Base-by-base conservation (phyloP, 768 basidiomycete species). In the Boletus vermiculosoides region DNA sequence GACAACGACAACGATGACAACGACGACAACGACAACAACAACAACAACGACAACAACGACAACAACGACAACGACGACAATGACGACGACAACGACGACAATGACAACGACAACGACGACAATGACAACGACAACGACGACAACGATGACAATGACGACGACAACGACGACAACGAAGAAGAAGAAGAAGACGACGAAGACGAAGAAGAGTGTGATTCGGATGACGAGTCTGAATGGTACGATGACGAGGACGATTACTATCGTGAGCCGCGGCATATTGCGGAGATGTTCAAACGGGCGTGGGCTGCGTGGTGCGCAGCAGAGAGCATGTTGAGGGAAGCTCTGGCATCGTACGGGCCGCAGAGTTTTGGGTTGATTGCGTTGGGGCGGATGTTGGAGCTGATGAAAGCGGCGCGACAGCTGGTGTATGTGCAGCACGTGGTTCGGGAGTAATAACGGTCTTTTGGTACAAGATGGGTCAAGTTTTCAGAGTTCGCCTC, bases 361-460 rank as follows among this genome's bases (percentile, higher is more conserved):
- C 73, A 74, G 57, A 78, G 77, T 59, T 81, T 80, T 48, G 79
- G 80, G 11, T 55, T 78, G 54, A 69, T 82, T 18, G 78, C 77
- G 20, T 53, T 81, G 59, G 75, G 76, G 12, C 62, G 69, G 25
- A 71, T 81, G 62, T 62, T 82, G 52, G 77, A 80, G 16, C 57
- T 74, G 31, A 52, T 76, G 25, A 77, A 75, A 52, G 71, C 62
- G 18, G 63, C 63, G 8, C 51, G 51, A 2, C 25, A 25, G 25
- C 25, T 25, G 25, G 25, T 5, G 5, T 25, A 25, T 2, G 25
- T 25, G 25, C 25, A 25, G 5, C 5, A 5, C 25, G 2, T 25
- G 25, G 25, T 25, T 25, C 25, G 25, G 25, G 25, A 25, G 25
- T 25, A 25, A 25, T 25, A 25, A 25, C 25, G 25, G n/a, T n/a